Conservation (phyloP, 2,329 filamentous ascomycete genomes). For the Fusarium sp. region DNA sequence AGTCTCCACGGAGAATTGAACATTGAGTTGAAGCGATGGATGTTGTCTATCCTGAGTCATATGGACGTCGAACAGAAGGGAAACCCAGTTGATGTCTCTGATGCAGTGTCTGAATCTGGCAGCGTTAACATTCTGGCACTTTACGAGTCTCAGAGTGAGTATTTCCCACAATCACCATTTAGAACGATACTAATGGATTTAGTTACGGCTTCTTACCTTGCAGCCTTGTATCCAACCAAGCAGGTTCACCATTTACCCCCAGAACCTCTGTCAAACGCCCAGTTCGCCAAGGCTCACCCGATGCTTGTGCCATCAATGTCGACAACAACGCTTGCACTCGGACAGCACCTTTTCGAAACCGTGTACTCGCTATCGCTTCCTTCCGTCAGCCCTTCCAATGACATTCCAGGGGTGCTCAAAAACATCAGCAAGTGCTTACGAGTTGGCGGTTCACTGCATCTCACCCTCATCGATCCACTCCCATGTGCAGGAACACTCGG, state of each 20-base stretch:
- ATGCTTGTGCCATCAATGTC: slow-evolving; percentile 55
- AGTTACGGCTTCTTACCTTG: slow-evolving; percentile 64
- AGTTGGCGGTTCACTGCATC: slow-evolving; percentile 65
- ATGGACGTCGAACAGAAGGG: slow-evolving; percentile 52
- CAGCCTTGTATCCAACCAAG: slow-evolving; percentile 55
- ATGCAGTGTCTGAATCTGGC: neutral
- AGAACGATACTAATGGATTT: neutral
- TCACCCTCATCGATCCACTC: slow-evolving; percentile 72
- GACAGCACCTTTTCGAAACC: slow-evolving; percentile 58
- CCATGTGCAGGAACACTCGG: slow-evolving; percentile 68
- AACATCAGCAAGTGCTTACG: slow-evolving; percentile 68
- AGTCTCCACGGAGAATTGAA: slow-evolving; percentile 51
- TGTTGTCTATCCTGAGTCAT: slow-evolving; percentile 67
- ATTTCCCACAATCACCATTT: accelerated
- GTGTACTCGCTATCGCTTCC: slow-evolving; percentile 68
- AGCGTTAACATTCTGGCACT: slow-evolving; percentile 58
- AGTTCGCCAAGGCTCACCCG: slow-evolving; percentile 56
- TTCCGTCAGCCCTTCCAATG: slow-evolving; percentile 65
- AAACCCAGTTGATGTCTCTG: slow-evolving; percentile 26
- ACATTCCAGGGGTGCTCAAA: slow-evolving; percentile 67
- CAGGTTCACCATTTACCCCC: slow-evolving; percentile 61
- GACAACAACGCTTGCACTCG: slow-evolving; percentile 52
- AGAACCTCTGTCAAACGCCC: slow-evolving; percentile 52
- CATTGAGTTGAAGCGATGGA: slow-evolving; percentile 68
- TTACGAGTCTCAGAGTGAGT: slow-evolving; percentile 63